Base-by-base conservation (phyloP, 257 asterid species). In the Plantago major region DNA sequence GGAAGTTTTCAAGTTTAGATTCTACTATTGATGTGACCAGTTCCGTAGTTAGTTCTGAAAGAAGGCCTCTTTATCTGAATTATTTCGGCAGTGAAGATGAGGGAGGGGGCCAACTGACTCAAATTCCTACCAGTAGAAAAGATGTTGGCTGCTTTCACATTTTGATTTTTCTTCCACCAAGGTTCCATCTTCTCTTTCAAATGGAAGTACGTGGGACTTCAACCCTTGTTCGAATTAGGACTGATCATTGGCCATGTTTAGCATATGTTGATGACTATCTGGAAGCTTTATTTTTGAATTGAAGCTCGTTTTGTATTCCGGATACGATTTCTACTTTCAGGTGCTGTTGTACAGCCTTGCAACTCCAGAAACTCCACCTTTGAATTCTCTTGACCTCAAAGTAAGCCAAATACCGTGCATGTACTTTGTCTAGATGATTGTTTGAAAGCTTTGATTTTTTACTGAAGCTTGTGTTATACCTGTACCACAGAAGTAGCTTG, bases 221-320 rank as follows among this genome's bases (percentile, higher is more conserved):
- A 1, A 88, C 98, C 14, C 84, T 92, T 6, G 93, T 83, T 50
- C 84, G 96, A 76, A 83, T 92, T 67, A 81, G 95, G 77, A 92
- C 97, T 13, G 98, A 92, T 76, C 94, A 91, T 62, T 91, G 98
- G 98, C 97, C 97, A 13, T 88, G 98, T 75, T 77, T 91, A 26
- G 98, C 98, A 72, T 91, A 88, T 74, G 84, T 88, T 28, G 98
- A 91, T 70, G 98, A 91, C 76, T 84, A 86, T 73, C 78, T 91
- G 82, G 98, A 88, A 73, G 89, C 94, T 73, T 75, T 88, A 42
- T 85, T 87, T 73, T 63, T 68, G 62, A 70, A 61, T 44, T 81
- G 83, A 85, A 67, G 70, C 54, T 64, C 63, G 72, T 30, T 55
- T 10, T 42, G 37, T 57, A 19, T 45, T 51, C 53, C 55, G 28